Evolutionary conservation across 441 rosid species (phyloP), one percentile per base, ranked within the genome.

Genomic region (Erysimum cheiri): DNA sequence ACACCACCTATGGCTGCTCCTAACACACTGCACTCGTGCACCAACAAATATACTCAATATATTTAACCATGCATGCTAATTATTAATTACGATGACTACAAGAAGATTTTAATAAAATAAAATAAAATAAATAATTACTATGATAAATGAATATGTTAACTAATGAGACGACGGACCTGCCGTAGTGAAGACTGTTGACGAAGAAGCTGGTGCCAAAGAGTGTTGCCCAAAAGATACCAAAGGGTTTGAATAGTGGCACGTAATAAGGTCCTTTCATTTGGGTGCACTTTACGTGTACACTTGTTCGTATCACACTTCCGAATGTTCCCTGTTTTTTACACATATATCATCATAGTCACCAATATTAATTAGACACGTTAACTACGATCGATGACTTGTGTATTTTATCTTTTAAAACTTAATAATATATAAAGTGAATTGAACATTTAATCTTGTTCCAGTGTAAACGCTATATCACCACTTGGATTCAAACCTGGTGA

Each of bases 231-330:
- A 84, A 75, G 29, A 87, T 83, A 67, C 95, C 91, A 57, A 90
- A 87, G 29, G 95, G 96, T 79, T 85, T 91, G 68, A 88, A 88
- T 85, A 90, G 69, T 58, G 88, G 85, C 59, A 85, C 90, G 60
- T 86, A 88, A 43, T 77, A 75, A 62, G 85, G 84, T 57, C 94
- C 96, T 79, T 85, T 92, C 77, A 44, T 77, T 26, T 77, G 64
- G 14, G 85, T 47, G 62, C 81, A 82, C 70, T 76, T 77, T 4
- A 85, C 53, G 12, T 90, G 91, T 70, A 88, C 85, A 63, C 84
- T 81, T 72, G 85, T 75, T 15, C 92, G 89, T 49, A 88, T 75
- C 9, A 88, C 36, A 70, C 85, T 82, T 56, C 83, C 85, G 32
- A 83, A 89, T 19, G 85, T 76, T 47, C 83, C 94, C 96, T 86